Conservation (phyloP, 2,329 filamentous ascomycete species). For the Pseudopithomyces chartarum region DNA sequence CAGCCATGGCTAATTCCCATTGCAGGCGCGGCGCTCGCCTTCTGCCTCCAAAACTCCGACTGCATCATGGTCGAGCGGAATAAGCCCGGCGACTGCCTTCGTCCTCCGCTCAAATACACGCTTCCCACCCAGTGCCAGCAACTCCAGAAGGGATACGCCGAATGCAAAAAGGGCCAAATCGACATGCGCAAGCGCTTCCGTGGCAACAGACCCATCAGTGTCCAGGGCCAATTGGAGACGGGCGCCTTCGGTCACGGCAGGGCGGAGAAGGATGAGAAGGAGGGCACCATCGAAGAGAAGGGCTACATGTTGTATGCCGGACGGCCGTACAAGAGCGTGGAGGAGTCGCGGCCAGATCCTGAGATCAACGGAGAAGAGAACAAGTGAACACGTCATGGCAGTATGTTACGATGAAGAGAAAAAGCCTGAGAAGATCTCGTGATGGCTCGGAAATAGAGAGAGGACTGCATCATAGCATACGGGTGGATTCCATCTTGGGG, state of each 20-base stretch:
- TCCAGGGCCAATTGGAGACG: slow-evolving; percentile 39
- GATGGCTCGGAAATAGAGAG: not conserved
- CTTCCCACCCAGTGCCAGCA: slow-evolving; percentile 90
- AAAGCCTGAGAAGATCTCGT: too few relatives aligned
- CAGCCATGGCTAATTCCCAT: not conserved
- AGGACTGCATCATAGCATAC: too few relatives aligned
- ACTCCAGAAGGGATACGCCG: slow-evolving; percentile 84
- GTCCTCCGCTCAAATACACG: slow-evolving; percentile 77
- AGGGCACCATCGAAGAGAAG: slow-evolving; percentile 44
- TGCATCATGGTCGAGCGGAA: slow-evolving; percentile 94
- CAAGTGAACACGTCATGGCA: not conserved
- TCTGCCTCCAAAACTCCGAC: slow-evolving; percentile 95
- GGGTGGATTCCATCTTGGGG: too few relatives aligned
- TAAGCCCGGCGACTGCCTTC: slow-evolving; percentile 84
- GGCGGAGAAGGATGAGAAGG: slow-evolving; percentile 36
- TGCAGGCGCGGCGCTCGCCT: slow-evolving; percentile 84
- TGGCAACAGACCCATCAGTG: slow-evolving; percentile 81
- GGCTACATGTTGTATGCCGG: slow-evolving; percentile 47
- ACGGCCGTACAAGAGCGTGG: slow-evolving; percentile 34
- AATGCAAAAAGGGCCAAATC: slow-evolving; percentile 94
- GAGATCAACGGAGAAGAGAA: slow-evolving; percentile 21
- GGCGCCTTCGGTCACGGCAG: slow-evolving; percentile 38
- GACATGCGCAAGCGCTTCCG: slow-evolving; percentile 99
- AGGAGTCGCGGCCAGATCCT: slow-evolving; percentile 31
- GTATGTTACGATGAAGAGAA: not conserved